phyloP scores from a whole-genome alignment of 2,329 filamentous ascomycete species.

The Fusarium luffae region DNA sequence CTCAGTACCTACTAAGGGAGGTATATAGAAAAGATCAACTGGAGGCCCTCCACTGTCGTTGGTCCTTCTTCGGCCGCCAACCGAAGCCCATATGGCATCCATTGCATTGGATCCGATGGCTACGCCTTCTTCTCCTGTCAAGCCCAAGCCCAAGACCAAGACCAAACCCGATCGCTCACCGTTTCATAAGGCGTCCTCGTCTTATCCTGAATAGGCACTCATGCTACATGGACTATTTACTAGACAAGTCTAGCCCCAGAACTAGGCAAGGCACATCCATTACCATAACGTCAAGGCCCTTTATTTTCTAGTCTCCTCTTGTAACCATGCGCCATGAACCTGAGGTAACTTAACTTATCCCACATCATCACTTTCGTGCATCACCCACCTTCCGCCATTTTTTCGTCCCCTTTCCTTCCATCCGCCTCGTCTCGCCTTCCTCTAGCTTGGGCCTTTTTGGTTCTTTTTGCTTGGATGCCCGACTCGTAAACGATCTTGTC shows the following conservation, averaged over 20 bases:
- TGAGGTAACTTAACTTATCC: constrained; percentile 1
- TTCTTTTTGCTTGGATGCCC: not conserved
- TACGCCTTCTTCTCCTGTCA: not conserved
- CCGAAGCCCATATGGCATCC: constrained; percentile 22
- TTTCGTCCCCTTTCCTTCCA: constrained; percentile 11
- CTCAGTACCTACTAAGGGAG: too few relatives aligned
- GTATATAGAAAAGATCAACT: too few relatives aligned
- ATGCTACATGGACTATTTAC: constrained; percentile 19
- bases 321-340: not conserved
- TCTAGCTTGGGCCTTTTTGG: not conserved
- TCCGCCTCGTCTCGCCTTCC: not conserved
- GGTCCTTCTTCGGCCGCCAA: constrained; percentile 18
- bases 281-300: constrained; percentile 21
- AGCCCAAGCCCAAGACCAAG: not conserved
- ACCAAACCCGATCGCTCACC: constrained; percentile 14
- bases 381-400: constrained; percentile 24
- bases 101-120: not conserved
- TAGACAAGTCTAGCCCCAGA: constrained; percentile 11
- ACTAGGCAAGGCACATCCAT: constrained; percentile 30
- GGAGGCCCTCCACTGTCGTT: not conserved
- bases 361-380: constrained; percentile 18
- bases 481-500: not conserved
- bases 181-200: constrained; percentile 29
- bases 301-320: constrained; percentile 18
- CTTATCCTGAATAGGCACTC: constrained; percentile 33